Evolutionary conservation across 2,329 filamentous ascomycete species (phyloP), one percentile per base, ranked within the genome.

Genomic region (Amauroascus verrucosus): DNA sequence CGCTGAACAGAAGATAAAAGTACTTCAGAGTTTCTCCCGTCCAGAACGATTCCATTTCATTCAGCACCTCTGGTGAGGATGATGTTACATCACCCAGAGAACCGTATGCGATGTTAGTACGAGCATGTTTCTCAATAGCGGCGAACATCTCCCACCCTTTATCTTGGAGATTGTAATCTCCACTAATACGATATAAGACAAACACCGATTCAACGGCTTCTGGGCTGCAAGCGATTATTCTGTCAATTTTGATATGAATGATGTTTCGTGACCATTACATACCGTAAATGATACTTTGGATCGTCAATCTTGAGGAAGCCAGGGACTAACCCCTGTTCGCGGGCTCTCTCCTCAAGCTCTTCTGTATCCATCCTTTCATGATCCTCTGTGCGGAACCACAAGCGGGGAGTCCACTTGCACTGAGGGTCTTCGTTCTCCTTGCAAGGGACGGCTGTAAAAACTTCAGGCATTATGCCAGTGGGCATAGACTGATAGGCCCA

Each of bases 21-120:
- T 95, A 95, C 74, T 95, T 96, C 61, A 95, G 73, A 38, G 88
- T 95, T 75, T 95, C 89, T 2, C 86, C 86, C 56, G 88, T 75
- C 87, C 89, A 95, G 69, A 94, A 95, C 63, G 85, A 90, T 72
- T 95, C 85, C 86, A 91, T 90, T 60, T 76, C 74, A 65, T 89
- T 80, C 22, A 48, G 16, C 13, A 56, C 40, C 6, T 3, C 18
- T 6, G 58, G 56, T 1, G 54, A 45, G 11, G 32, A 11, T 16
- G 48, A 51, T 3, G 49, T 56, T 16, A 59, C 57, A 57, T 65
- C 64, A 3, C 48, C 50, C 6, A 67, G 35, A 3, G 58, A 86
- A 9, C 81, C 83, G 70, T 88, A 82, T 7, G 82, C 88, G 47
- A 78, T 76, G 11, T 80, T 71, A 0, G 86, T 84, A 35, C 75